These are phyloP conservation scores for Ganoderma resinaceum DNA, from an alignment of 1,284 basidiomycete genomes.

Conservation along the genomic window DNA sequence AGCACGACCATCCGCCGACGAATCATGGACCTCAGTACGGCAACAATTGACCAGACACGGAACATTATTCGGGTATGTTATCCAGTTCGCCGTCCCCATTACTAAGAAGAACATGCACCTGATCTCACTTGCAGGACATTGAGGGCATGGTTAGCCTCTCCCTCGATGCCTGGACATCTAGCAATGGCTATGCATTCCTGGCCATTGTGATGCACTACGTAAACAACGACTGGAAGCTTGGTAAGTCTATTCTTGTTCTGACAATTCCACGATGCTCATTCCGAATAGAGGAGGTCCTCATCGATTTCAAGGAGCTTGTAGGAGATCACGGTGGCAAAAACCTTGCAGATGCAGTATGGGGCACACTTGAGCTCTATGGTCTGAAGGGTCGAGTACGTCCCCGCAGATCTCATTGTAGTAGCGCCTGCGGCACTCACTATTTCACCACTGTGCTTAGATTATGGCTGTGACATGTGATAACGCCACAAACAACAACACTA, in stretches of 20 bases:
- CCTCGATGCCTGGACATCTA: constrained; percentile 10
- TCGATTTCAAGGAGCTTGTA: constrained; percentile 3
- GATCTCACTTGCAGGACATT: not conserved
- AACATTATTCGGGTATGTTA: not conserved
- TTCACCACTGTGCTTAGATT: too few relatives aligned
- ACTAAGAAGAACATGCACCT: too few relatives aligned
- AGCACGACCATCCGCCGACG: not conserved
- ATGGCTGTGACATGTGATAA: constrained; percentile 7
- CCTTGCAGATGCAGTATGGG: not conserved
- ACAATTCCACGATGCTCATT: too few relatives aligned
- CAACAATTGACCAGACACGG: not conserved
- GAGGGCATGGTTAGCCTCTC: not conserved
- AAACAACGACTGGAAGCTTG: constrained; percentile 9
- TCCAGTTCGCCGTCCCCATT: too few relatives aligned
- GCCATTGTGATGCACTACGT: constrained; percentile 9
- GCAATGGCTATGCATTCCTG: constrained; percentile 6
- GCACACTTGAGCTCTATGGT: constrained; percentile 1
- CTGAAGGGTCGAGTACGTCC: not conserved
- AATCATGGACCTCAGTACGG: not conserved
- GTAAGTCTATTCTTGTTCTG: too few relatives aligned
- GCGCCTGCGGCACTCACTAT: too few relatives aligned
- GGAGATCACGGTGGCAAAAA: constrained; percentile 11
- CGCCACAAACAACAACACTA: constrained; percentile 11
- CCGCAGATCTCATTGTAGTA: too few relatives aligned
- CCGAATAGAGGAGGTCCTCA: constrained; percentile 4